A percentile compares a stretch with the other conserved stretches of the same genome.
Evolutionary conservation across 73 alveolate genomes (phyloP).

Genomic region (Tetrahymena borealis): DNA sequence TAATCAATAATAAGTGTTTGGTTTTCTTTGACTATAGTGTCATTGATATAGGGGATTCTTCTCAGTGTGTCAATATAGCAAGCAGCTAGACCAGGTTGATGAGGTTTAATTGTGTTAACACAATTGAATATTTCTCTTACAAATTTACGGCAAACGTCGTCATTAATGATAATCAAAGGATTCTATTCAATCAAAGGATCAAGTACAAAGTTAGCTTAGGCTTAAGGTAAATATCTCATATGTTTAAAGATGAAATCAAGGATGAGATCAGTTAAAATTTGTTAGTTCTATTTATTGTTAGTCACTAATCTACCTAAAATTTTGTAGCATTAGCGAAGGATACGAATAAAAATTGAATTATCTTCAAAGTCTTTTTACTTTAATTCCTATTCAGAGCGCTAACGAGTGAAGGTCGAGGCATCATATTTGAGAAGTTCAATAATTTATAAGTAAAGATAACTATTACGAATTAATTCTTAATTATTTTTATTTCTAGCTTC

Average conservation of each 20-base stretch:
- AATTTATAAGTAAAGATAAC: neutral
- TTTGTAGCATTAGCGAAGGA: neutral
- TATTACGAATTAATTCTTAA: neutral
- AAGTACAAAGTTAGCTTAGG: neutral
- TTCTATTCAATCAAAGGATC: neutral
- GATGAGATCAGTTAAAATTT: neutral
- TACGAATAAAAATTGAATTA: neutral
- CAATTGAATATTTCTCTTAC: neutral
- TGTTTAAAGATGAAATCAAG: neutral
- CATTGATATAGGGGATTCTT: neutral
- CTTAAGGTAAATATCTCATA: neutral
- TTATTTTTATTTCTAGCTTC: neutral
- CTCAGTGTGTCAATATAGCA: neutral
- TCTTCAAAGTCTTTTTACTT: neutral
- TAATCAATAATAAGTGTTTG: neutral
- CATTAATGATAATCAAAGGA: neutral
- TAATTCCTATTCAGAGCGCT: neutral
- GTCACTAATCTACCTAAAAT: neutral
- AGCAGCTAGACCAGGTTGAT: neutral
- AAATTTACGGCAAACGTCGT: neutral
- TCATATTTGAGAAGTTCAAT: neutral
- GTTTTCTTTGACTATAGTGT: neutral
- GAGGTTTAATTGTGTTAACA: neutral
- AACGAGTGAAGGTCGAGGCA: neutral
- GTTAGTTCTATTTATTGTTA: neutral